Conservation (phyloP, 768 basidiomycete genomes). For the Lactifluus volemus region DNA sequence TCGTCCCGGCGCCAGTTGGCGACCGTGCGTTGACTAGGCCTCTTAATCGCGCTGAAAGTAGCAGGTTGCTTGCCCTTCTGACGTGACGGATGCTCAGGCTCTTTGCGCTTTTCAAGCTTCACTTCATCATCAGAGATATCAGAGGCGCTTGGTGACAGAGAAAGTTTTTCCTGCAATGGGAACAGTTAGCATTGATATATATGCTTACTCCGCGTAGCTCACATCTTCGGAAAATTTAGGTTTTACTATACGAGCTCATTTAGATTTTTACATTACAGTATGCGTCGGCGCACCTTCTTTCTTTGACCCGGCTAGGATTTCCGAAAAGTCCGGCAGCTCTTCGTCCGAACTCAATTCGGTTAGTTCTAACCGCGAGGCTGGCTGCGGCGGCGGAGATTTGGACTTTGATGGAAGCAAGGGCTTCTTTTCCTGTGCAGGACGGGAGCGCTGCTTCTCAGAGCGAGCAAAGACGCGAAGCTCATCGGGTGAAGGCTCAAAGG, state of each 20-base stretch:
- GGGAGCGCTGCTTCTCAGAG: constrained; percentile 15
- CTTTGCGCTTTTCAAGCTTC: background rate
- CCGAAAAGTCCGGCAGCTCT: constrained; percentile 42
- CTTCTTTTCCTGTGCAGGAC: background rate
- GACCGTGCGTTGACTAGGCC: constrained; percentile 26
- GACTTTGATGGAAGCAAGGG: constrained; percentile 16
- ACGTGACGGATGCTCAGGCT: background rate
- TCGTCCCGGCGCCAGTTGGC: constrained; percentile 52
- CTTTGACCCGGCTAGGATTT: constrained; percentile 27
- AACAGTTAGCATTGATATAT: background rate
- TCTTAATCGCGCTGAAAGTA: constrained; percentile 10
- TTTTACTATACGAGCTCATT: background rate
- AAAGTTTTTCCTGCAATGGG: background rate
- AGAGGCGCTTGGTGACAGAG: background rate
- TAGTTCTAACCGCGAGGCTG: constrained; percentile 10
- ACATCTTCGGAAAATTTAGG: background rate
- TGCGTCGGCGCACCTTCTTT: background rate
- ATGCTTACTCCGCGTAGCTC: background rate
- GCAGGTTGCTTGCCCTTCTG: constrained; percentile 25
- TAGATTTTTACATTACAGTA: background rate
- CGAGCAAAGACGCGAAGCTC: constrained; percentile 40
- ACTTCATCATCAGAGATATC: background rate
- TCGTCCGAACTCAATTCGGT: constrained; percentile 30
- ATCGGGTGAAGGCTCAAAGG: constrained; percentile 61
- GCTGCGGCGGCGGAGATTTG: constrained; percentile 8